A percentile compares a stretch with the other conserved stretches of the same genome.
Evolutionary conservation across 2,329 filamentous ascomycete species (phyloP).

Genomic region (Emergomyces pasteurianus): DNA sequence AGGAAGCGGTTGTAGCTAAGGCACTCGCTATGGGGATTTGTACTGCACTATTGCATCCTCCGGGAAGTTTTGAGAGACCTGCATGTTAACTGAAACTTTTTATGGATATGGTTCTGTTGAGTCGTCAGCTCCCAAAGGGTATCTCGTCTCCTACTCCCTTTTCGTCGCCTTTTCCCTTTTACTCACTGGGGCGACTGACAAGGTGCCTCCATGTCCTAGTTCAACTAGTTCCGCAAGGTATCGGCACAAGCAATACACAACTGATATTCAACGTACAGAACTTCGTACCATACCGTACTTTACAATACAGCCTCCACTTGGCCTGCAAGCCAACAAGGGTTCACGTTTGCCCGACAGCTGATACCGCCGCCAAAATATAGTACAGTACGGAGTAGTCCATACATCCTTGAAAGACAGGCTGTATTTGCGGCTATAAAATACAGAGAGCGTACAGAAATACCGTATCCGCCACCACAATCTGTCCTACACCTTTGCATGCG

Average conservation of each 20-base stretch:
- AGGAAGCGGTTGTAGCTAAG: neutral
- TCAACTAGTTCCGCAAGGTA: neutral
- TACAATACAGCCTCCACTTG: neutral
- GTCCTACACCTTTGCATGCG: slow-evolving; percentile 6
- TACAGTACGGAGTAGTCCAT: too few species aligned
- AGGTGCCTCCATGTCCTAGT: neutral
- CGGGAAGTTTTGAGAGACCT: neutral
- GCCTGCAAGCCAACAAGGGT: neutral
- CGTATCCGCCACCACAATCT: slow-evolving; percentile 1
- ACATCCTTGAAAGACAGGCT: too few species aligned
- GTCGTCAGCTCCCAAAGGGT: neutral
- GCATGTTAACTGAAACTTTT: neutral
- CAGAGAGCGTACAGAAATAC: neutral
- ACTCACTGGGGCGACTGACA: neutral
- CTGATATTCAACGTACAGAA: neutral
- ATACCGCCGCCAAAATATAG: neutral
- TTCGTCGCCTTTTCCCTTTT: neutral
- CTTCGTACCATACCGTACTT: slow-evolving; percentile 1
- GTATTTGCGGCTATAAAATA: neutral
- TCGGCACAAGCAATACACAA: neutral
- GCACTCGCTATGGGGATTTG: neutral
- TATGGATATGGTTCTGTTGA: neutral
- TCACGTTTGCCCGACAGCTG: neutral
- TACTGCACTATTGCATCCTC: neutral
- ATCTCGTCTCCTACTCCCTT: neutral